These are phyloP conservation scores for Triticum timopheevii DNA, from an alignment of 176 grass and related monocot genomes.

Conservation along the genomic window DNA sequence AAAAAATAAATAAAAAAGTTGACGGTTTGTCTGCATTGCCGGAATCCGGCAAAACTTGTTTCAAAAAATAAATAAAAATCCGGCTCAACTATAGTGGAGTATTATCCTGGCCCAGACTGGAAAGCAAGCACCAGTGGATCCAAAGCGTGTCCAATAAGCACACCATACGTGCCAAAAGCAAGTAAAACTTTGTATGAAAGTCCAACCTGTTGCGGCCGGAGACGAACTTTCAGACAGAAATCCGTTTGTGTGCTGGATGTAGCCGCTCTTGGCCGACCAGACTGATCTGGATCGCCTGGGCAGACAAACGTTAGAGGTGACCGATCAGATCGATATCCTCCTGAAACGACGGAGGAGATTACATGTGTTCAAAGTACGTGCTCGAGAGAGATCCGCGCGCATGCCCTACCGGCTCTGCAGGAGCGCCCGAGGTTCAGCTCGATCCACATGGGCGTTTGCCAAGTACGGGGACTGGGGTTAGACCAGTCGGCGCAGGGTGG, in stretches of 20 bases:
- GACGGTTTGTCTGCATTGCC: constrained; percentile 27
- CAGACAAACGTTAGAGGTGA: not conserved
- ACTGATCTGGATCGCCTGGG: not conserved
- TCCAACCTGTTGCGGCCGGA: not conserved
- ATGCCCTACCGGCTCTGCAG: not conserved
- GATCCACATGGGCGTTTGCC: not conserved
- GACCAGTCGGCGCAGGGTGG: constrained; percentile 22
- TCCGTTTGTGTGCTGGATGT: not conserved
- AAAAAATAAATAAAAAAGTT: not conserved
- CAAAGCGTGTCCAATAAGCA: not conserved
- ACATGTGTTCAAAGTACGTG: not conserved
- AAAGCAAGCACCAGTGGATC: constrained; percentile 1
- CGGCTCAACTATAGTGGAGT: not conserved
- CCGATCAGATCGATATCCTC: not conserved
- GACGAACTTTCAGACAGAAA: constrained; percentile 1
- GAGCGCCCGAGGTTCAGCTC: not conserved
- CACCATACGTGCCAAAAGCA: not conserved
- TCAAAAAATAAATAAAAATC: not conserved
- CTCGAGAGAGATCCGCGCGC: not conserved
- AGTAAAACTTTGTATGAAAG: not conserved
- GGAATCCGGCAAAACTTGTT: not conserved
- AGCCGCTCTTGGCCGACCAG: not conserved
- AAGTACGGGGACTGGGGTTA: not conserved
- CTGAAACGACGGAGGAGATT: not conserved
- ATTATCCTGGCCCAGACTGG: not conserved